These are phyloP conservation scores for Gentiana macrophylla DNA, from an alignment of 257 asterid species.

Conservation along the genomic window DNA sequence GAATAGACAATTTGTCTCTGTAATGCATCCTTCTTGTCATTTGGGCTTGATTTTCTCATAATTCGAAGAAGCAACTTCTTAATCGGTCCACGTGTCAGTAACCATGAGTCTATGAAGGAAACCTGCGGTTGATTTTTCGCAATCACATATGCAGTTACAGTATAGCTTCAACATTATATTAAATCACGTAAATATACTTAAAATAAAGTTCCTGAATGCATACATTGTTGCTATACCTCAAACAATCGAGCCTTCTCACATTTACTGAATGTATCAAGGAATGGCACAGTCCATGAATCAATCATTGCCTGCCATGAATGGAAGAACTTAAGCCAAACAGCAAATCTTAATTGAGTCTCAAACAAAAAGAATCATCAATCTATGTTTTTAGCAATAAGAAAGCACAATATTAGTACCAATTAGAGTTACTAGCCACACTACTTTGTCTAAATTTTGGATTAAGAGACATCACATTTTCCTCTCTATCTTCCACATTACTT, in stretches of 20 bases:
- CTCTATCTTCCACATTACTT: too few species aligned
- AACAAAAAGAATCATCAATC: too few species aligned
- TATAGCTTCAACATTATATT: not conserved
- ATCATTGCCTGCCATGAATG: constrained; percentile 54
- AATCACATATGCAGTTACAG: too few species aligned
- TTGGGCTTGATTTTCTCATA: constrained; percentile 59
- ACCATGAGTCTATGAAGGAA: constrained; percentile 80
- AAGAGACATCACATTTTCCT: too few species aligned
- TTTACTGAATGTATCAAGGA: constrained; percentile 42
- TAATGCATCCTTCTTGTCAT: constrained; percentile 28
- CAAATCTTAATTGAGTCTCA: too few species aligned
- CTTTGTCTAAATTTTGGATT: not conserved
- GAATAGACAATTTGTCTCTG: constrained; percentile 55
- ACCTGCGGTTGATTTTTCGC: constrained; percentile 29
- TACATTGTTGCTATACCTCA: constrained; percentile 44
- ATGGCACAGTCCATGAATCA: constrained; percentile 75
- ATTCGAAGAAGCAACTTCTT: constrained; percentile 66
- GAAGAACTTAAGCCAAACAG: constrained; percentile 6
- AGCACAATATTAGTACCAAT: not conserved
- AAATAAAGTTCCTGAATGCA: constrained; percentile 32
- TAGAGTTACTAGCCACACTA: not conserved
- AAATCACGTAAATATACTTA: too few species aligned
- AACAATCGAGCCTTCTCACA: constrained; percentile 43
- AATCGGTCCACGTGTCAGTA: constrained; percentile 44
- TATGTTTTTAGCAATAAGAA: too few species aligned